Evolutionary conservation across 106 monocot species (phyloP), one percentile per base, ranked within the genome.

Genomic region (Allium fistulosum): DNA sequence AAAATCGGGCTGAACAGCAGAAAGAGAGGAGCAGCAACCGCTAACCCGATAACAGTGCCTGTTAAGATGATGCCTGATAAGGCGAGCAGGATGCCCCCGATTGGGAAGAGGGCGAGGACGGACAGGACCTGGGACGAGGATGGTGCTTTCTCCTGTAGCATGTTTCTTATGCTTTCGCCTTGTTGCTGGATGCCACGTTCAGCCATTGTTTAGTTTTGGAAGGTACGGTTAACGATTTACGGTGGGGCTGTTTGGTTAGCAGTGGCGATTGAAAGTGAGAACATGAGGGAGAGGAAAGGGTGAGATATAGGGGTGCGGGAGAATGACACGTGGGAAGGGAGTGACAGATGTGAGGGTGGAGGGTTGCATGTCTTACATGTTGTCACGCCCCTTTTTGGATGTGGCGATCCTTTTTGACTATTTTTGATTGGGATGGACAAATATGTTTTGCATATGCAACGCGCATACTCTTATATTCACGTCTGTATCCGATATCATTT

Each of bases 31-130:
- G 84, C 60, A 11, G 72, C 63, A 9, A 84, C 26, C 15, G 74
- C 70, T 51, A 88, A 74, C 0, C 72, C 81, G 65, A 84, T 46
- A 18, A 84, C 69, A 52, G 81, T 81, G 2, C 59, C 76, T 46
- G 71, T 45, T n/a, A 84, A 71, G 9, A 75, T 79, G 45, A 79
- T 3, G 8, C 72, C 78, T 0, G 81, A 69, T 45, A 84, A 68
- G 55, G 72, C 58, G 26, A 88, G 88, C 10, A 88, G 81, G 59
- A 74, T 69, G 70, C 84, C 88, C 13, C 81, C 81, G 50, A 88
- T 12, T 16, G 88, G 88, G 76, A 84, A 17, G 18, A 81, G 71
- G 10, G 76, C 57, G 49, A 62, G 76, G 48, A 82, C 79, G 9
- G 76, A 75, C 26, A 82, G 57, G 51, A 70, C 77, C 53, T 82